phyloP scores from a whole-genome alignment of 129 eudicot genomes.

The Cynara cardunculus region DNA sequence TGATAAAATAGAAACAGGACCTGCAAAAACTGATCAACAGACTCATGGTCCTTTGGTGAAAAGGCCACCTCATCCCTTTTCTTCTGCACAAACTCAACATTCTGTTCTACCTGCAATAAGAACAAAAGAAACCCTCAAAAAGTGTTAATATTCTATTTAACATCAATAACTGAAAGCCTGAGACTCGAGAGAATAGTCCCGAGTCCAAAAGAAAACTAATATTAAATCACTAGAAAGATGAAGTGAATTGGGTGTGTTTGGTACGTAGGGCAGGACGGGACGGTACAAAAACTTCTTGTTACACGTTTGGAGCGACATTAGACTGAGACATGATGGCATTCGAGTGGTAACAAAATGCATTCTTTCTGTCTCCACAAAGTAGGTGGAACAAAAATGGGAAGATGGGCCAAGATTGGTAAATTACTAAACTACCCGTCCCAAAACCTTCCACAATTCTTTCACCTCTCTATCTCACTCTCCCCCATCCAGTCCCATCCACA shows the following conservation, averaged over 20 bases:
- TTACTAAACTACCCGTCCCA: no score
- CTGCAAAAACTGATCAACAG: constrained; percentile 83
- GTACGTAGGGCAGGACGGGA: no score
- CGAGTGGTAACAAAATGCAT: no score
- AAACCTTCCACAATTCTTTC: no score
- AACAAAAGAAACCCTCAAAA: not conserved
- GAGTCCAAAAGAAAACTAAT: not conserved
- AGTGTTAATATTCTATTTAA: not conserved
- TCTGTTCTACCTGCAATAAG: constrained; percentile 70
- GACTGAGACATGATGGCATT: no score
- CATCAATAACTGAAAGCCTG: not conserved
- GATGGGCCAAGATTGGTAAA: no score
- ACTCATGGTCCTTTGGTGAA: constrained; percentile 83
- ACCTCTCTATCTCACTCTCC: no score
- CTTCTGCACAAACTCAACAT: constrained; percentile 81
- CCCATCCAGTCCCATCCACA: no score
- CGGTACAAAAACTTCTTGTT: no score
- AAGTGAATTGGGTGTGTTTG: not conserved
- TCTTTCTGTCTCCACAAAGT: no score
- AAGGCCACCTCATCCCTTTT: constrained; percentile 92
- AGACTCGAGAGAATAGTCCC: not conserved
- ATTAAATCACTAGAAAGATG: not conserved
- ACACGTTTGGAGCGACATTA: no score
- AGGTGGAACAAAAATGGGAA: no score
- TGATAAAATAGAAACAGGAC: constrained; percentile 22